Evolutionary conservation across 768 basidiomycete species (phyloP).

Genomic region (Phaeotremella skinneri): DNA sequence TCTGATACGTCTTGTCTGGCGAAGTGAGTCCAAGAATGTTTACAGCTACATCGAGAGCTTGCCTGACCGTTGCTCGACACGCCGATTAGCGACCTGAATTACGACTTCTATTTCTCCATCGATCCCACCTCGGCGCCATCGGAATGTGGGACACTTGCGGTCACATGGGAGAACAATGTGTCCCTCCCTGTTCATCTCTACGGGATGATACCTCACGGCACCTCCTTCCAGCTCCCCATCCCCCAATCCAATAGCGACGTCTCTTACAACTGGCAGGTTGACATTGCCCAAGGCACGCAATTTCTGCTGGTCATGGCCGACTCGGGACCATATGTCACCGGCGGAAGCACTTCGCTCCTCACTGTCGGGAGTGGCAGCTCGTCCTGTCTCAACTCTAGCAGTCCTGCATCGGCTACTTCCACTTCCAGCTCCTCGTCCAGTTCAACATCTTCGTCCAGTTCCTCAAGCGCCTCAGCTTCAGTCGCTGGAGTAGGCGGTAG

Average conservation of each 20-base stretch:
- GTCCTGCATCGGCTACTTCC: constrained; percentile 22
- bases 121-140: constrained; percentile 32
- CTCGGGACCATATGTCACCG: constrained; percentile 42
- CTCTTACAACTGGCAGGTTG: constrained; percentile 35
- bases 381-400: constrained; percentile 34
- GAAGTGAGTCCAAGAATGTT: constrained; percentile 13
- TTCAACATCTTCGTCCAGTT: constrained; percentile 3
- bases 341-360: constrained; percentile 36
- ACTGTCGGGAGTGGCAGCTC: constrained; percentile 34
- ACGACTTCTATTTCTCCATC: constrained; percentile 49
- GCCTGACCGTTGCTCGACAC: neutral
- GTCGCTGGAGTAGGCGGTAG: constrained; percentile 40
- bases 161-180: constrained; percentile 40
- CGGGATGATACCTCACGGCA: constrained; percentile 49
- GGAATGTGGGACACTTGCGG: constrained; percentile 31
- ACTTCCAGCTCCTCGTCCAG: constrained; percentile 17
- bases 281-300: constrained; percentile 41
- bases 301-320: constrained; percentile 46
- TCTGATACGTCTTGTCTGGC: constrained; percentile 35
- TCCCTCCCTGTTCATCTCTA: constrained; percentile 43
- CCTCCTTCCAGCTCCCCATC: constrained; percentile 42
- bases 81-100: constrained; percentile 26
- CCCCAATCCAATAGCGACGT: constrained; percentile 15
- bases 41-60: neutral
- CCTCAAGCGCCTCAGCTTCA: constrained; percentile 7